phyloP scores from a whole-genome alignment of 2,329 filamentous ascomycete genomes.

The Neodidymelliopsis sp. region DNA sequence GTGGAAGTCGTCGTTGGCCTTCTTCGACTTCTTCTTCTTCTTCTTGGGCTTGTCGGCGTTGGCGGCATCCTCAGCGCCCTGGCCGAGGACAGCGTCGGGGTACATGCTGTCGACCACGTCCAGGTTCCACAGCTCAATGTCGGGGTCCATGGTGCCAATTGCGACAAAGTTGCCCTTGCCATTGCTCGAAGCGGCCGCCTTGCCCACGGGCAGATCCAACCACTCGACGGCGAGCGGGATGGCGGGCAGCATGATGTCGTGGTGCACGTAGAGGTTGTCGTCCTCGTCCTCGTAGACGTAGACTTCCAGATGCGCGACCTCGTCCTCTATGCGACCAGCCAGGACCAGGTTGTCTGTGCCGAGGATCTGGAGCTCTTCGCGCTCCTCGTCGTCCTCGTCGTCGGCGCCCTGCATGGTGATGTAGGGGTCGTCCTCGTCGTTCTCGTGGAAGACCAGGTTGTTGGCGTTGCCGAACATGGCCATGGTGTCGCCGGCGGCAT shows the following conservation, averaged over 20 bases:
- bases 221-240: constrained; percentile 96
- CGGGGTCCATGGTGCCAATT: constrained; percentile 95
- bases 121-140: constrained; percentile 98
- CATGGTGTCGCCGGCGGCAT: constrained; percentile 76
- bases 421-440: constrained; percentile 95
- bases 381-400: constrained; percentile 82
- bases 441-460: constrained; percentile 90
- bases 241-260: constrained; percentile 98
- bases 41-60: constrained; percentile 72
- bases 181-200: constrained; percentile 60
- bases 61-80: constrained; percentile 60
- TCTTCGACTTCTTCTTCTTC: constrained; percentile 89
- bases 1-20: constrained; percentile 90
- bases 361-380: constrained; percentile 91
- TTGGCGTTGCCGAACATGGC: constrained; percentile 96
- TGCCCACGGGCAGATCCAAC: constrained; percentile 89
- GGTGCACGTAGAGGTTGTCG: constrained; percentile 98
- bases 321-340: constrained; percentile 93
- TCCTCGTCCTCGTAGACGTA: constrained; percentile 96
- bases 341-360: constrained; percentile 92
- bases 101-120: constrained; percentile 98
- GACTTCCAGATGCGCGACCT: constrained; percentile 93
- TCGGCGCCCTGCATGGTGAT: constrained; percentile 80
- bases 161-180: constrained; percentile 89
- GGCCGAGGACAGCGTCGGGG: constrained; percentile 92